phyloP scores from a whole-genome alignment of 1,284 basidiomycete genomes.

The Malassezia dermatis region DNA sequence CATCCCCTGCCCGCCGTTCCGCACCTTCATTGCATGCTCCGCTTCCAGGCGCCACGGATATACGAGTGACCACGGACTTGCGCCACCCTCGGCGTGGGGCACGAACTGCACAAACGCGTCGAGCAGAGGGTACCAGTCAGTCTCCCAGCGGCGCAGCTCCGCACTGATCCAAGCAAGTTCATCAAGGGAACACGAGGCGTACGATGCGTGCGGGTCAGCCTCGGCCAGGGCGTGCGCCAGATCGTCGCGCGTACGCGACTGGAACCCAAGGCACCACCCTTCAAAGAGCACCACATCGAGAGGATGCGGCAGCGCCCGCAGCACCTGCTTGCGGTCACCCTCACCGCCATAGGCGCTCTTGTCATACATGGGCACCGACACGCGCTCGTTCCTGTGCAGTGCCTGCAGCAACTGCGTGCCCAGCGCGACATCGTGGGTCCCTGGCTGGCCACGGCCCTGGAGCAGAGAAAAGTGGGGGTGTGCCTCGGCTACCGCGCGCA shows the following conservation, averaged over 20 bases:
- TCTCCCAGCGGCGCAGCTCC: constrained; percentile 55
- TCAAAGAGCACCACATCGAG: constrained; percentile 69
- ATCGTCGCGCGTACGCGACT: constrained; percentile 23
- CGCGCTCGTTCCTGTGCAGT: constrained; percentile 47
- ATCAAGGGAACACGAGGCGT: constrained; percentile 44
- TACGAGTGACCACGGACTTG: constrained; percentile 21
- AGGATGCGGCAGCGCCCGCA: constrained; percentile 56
- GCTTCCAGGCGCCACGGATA: constrained; percentile 68
- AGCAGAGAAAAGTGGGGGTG: constrained; percentile 60
- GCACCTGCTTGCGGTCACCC: constrained; percentile 62
- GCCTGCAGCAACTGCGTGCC: constrained; percentile 54
- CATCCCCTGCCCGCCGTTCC: constrained; percentile 76
- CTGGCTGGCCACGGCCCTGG: constrained; percentile 69
- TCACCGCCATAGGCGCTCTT: constrained; percentile 68
- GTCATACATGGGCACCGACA: constrained; percentile 70
- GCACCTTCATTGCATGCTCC: constrained; percentile 71
- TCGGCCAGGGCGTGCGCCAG: constrained; percentile 47
- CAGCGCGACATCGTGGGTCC: constrained; percentile 69
- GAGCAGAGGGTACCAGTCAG: constrained; percentile 59
- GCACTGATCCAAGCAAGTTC: constrained; percentile 59
- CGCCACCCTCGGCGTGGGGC: constrained; percentile 13
- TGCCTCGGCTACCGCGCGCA: constrained; percentile 54
- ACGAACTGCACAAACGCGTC: constrained; percentile 58
- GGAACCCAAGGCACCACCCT: constrained; percentile 53
- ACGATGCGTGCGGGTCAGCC: constrained; percentile 23